These are phyloP conservation scores for Antitrichia curtipendula DNA, from an alignment of 225 moss, liverwort and hornwort species.

Conservation along the genomic window DNA sequence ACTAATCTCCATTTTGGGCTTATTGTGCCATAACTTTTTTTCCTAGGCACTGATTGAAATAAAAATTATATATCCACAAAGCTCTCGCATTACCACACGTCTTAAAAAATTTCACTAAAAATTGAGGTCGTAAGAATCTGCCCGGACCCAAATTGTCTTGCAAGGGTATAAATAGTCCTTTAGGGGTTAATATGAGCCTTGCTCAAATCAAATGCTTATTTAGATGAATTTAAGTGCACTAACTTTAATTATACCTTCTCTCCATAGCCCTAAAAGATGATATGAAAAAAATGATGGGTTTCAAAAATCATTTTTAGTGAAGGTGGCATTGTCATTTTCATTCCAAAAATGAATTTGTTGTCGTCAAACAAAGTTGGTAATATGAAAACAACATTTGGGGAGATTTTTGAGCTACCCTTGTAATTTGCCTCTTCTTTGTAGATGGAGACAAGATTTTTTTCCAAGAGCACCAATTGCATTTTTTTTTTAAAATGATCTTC, in stretches of 20 bases:
- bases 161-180: no score
- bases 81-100: no score
- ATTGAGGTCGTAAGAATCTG: no score
- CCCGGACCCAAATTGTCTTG: no score
- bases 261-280: not conserved
- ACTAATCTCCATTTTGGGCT: no score
- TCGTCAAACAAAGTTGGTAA: not conserved
- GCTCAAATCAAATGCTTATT: not conserved
- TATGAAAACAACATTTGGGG: not conserved
- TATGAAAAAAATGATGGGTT: not conserved
- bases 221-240: rapidly evolving
- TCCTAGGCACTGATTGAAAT: no score
- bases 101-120: no score
- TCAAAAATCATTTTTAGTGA: not conserved
- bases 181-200: not conserved
- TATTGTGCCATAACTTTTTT: no score
- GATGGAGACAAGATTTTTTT: not conserved
- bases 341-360: not conserved
- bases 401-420: no score
- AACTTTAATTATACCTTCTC: not conserved
- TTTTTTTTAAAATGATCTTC: not conserved
- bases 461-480: not conserved
- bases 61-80: no score
- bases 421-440: no score
- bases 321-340: not conserved